A percentile compares a stretch with the other conserved stretches of the same genome.
Evolutionary conservation across 768 basidiomycete genomes (phyloP).

Genomic region (Gloeophyllum trabeum): DNA sequence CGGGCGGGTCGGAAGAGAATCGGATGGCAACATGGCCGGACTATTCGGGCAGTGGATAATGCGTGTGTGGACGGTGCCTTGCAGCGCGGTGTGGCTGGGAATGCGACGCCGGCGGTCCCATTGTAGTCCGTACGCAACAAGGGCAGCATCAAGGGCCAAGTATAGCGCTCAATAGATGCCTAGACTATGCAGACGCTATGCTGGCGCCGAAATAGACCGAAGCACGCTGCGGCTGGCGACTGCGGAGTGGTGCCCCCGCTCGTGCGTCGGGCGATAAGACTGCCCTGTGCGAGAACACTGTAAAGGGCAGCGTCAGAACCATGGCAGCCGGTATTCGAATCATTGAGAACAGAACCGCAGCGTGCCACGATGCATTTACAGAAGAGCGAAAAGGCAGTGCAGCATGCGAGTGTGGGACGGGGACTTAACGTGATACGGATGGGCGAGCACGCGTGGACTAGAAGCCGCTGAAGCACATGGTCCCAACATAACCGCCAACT

Average conservation of each 20-base stretch:
- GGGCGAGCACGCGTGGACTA: conserved; percentile 2
- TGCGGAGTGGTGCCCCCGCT: too few species aligned
- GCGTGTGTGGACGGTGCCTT: conserved; percentile 6
- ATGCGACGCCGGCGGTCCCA: conserved; percentile 3
- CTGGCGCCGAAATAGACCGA: too few species aligned
- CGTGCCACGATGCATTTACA: too few species aligned
- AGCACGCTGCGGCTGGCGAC: too few species aligned
- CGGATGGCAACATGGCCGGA: background rate
- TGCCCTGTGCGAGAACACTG: too few species aligned
- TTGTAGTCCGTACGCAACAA: background rate
- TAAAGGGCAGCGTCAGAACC: too few species aligned
- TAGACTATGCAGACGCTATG: too few species aligned
- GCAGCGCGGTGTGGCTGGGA: conserved; percentile 1
- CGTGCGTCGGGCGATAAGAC: too few species aligned
- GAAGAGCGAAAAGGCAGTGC: too few species aligned
- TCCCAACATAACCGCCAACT: conserved; percentile 11
- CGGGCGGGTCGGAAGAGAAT: too few species aligned
- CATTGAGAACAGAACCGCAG: too few species aligned
- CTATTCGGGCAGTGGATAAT: background rate
- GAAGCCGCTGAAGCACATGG: conserved; percentile 11
- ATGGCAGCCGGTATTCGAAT: too few species aligned
- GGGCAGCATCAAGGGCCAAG: background rate
- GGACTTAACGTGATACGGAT: background rate
- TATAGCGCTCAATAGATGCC: conserved; percentile 1
- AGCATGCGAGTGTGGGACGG: background rate